Conservation (phyloP, 768 basidiomycete species). For the Tulasnella sp. region DNA sequence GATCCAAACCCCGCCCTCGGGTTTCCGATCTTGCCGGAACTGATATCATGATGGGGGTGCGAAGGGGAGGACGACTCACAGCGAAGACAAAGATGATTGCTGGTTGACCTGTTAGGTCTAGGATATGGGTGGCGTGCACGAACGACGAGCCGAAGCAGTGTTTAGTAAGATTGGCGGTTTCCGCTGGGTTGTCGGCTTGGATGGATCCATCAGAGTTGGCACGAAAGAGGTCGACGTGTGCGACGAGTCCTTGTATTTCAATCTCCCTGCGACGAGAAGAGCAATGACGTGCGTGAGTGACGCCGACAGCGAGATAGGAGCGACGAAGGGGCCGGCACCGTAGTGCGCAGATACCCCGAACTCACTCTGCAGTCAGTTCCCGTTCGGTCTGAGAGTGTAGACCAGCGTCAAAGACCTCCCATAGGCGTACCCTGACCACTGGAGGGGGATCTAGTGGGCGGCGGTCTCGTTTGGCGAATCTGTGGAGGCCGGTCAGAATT, state of each 20-base stretch:
- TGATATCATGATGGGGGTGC: conserved; percentile 50
- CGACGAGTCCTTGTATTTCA: conserved; percentile 54
- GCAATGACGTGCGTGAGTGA: conserved; percentile 11
- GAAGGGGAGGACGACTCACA: conserved; percentile 40
- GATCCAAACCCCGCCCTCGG: conserved; percentile 37
- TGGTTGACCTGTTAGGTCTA: conserved; percentile 11
- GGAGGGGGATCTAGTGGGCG: conserved; percentile 58
- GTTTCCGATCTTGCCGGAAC: conserved; percentile 39
- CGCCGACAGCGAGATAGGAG: not conserved
- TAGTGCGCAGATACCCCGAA: not conserved
- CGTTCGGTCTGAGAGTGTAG: conserved; percentile 31
- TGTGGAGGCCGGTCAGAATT: not conserved
- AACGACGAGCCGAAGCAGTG: conserved; percentile 9
- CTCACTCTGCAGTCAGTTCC: conserved; percentile 24
- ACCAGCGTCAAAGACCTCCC: conserved; percentile 34
- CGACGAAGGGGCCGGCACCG: not conserved
- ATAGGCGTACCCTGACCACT: conserved; percentile 43
- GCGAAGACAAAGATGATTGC: conserved; percentile 1
- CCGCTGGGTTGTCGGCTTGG: not conserved
- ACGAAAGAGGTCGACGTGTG: conserved; percentile 68
- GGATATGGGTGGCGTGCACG: conserved; percentile 4
- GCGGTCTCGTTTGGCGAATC: conserved; percentile 40
- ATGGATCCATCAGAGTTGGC: conserved; percentile 23
- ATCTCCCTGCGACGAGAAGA: conserved; percentile 36
- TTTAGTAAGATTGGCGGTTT: conserved; percentile 2